Evolutionary conservation across 78 protist genomes (phyloP), one percentile per base, ranked within the genome.

Genomic region (Dictyostelium capitatum): DNA sequence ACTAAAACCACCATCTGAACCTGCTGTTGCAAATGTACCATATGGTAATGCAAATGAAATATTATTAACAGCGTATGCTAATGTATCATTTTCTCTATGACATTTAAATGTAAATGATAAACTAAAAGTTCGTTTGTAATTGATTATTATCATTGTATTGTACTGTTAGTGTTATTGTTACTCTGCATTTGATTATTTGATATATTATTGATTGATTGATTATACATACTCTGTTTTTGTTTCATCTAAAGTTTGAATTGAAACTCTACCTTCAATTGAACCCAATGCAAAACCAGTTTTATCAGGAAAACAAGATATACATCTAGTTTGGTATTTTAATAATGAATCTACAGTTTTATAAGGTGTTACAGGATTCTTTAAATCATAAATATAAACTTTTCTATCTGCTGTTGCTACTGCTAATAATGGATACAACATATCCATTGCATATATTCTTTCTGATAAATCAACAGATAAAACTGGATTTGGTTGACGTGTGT

Each of bases 201-300:
- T 43, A 20, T 32, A 8, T 10, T 80, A 1, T 25, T 19, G 75
- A 20, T 25, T 62, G 1, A 54, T 70, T 10, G 12, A 11, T 8
- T 64, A 23, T 46, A 82, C 90, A 23, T 70, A 80, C 90, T 82
- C 82, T 91, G 89, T 9, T 28, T 90, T 59, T 37, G 70, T 11
- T 25, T 96, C 94, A 7, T 74, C 37, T 62, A 98, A 37, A 74
- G 83, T 94, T 57, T 96, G 97, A 48, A 98, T 81, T 30, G 97
- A 97, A 19, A 95, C 97, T 41, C 99, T 90, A 46, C 99, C 99
- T 80, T 98, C 99, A 2, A 97, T 95, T 12, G 98, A 95, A n/a
- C 98, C 99, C 23, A 97, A 11, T 59, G 97, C 96, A 79, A 90
- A 97, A 78, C 99, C 98, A 23, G 20, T 17, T 41, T 64, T 53